Percentiles rank a stretch among this genome's conserved stretches.
Conservation (phyloP, 2,329 filamentous ascomycete genomes). For the Fusarium irregulare region DNA sequence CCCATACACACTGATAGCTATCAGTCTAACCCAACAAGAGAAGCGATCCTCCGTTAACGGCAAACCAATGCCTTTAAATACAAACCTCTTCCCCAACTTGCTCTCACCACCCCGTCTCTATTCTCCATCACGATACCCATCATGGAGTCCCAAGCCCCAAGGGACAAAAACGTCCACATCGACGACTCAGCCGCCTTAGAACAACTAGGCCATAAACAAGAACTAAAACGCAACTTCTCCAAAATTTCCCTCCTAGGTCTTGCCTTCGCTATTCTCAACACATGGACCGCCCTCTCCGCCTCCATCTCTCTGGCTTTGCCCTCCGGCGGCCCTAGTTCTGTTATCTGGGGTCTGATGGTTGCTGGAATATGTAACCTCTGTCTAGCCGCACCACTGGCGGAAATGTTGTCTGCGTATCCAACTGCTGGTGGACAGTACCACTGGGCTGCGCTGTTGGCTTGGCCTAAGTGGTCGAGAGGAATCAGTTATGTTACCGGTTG, state of each 20-base stretch:
- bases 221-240: constrained; percentile 63
- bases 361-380: constrained; percentile 77
- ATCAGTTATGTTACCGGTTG: constrained; percentile 79
- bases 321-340: constrained; percentile 75
- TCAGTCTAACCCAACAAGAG: constrained; percentile 29
- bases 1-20: constrained; percentile 7
- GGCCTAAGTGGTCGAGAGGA: constrained; percentile 68
- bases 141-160: constrained; percentile 40
- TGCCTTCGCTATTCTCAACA: constrained; percentile 62
- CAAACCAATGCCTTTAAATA: constrained; percentile 11
- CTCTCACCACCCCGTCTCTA: not conserved
- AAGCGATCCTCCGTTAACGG: constrained; percentile 29
- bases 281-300: constrained; percentile 62
- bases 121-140: not conserved
- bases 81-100: not conserved
- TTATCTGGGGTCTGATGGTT: constrained; percentile 76
- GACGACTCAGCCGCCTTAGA: constrained; percentile 56
- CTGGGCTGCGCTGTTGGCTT: constrained; percentile 75
- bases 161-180: constrained; percentile 31
- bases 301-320: constrained; percentile 66
- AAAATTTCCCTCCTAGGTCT: constrained; percentile 61
- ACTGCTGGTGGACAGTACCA: constrained; percentile 74
- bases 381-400: constrained; percentile 75
- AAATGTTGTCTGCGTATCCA: constrained; percentile 75
- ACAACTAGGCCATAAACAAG: constrained; percentile 60